These are phyloP conservation scores for Phytophthora melonis DNA, from an alignment of 352 stramenopile genomes.

Conservation along the genomic window DNA sequence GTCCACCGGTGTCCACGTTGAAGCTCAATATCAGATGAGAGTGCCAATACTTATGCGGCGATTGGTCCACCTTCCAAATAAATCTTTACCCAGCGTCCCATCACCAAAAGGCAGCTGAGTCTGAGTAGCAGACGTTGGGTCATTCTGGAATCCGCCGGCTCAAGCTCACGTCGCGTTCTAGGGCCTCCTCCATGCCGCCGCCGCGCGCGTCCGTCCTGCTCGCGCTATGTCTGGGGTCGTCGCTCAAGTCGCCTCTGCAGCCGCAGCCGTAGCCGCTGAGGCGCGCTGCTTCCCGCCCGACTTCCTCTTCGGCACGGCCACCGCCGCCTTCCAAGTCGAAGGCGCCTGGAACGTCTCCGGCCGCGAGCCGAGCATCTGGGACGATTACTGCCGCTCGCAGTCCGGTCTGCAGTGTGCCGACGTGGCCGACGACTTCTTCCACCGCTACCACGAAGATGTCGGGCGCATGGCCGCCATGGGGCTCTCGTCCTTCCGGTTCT, in stretches of 20 bases:
- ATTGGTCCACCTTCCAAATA: neutral
- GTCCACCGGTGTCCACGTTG: conserved; percentile 1
- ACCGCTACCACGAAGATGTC: conserved; percentile 86
- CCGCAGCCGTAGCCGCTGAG: neutral
- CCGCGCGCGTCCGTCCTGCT: neutral
- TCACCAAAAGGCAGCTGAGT: neutral
- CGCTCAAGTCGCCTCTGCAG: neutral
- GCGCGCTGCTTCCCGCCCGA: conserved; percentile 54
- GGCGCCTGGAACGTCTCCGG: conserved; percentile 31
- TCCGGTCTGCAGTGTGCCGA: conserved; percentile 75
- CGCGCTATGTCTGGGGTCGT: conserved; percentile 15
- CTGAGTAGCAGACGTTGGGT: conserved; percentile 8
- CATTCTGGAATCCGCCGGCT: conserved; percentile 19
- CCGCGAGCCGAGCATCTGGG: conserved; percentile 37
- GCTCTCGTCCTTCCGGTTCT: conserved; percentile 87
- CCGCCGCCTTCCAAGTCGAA: conserved; percentile 35
- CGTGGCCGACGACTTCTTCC: conserved; percentile 91
- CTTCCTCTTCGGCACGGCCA: conserved; percentile 43
- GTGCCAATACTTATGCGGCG: conserved; percentile 4
- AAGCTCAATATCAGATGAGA: conserved; percentile 8
- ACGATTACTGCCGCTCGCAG: conserved; percentile 36
- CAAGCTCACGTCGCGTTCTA: neutral
- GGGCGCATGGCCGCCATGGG: conserved; percentile 86
- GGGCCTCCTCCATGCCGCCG: neutral
- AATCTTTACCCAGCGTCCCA: neutral